A percentile compares a stretch with the other conserved stretches of the same genome.
Conservation (phyloP, 768 basidiomycete species). For the Leccinum boreale region DNA sequence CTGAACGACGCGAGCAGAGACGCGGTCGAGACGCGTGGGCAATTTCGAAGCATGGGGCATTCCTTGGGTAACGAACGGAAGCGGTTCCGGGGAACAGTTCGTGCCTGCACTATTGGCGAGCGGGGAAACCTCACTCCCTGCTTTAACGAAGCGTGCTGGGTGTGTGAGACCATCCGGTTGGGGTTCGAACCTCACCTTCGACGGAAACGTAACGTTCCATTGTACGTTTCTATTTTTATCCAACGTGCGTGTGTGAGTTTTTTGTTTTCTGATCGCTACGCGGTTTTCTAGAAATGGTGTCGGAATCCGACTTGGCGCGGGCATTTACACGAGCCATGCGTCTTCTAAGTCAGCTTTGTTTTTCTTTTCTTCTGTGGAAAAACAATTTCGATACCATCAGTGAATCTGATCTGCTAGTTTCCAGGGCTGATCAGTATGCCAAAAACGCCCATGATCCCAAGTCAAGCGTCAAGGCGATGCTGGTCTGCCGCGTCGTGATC, state of each 20-base stretch:
- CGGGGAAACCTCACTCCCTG: conserved; percentile 16
- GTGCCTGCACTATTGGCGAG: conserved; percentile 25
- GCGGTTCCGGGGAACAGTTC: conserved; percentile 19
- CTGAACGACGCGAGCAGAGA: conserved; percentile 8
- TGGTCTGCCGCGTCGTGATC: conserved; percentile 24
- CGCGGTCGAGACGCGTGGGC: conserved; percentile 12
- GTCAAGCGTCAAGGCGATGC: conserved; percentile 16
- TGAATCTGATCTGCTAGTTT: not conserved
- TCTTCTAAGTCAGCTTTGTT: conserved; percentile 21
- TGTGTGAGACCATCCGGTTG: conserved; percentile 19
- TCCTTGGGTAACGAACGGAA: conserved; percentile 24
- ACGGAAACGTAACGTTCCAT: conserved; percentile 14
- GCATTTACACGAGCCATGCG: conserved; percentile 20
- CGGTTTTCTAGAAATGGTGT: conserved; percentile 1
- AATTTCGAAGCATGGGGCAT: not conserved
- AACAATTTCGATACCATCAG: not conserved
- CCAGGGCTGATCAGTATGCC: conserved; percentile 22
- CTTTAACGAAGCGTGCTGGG: conserved; percentile 7
- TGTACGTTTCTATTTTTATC: conserved; percentile 7
- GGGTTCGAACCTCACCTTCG: conserved; percentile 22
- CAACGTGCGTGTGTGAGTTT: too few relatives aligned
- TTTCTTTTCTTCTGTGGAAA: not conserved
- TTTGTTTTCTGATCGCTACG: conserved; percentile 6
- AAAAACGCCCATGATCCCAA: conserved; percentile 3
- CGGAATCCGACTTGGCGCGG: conserved; percentile 25